These are phyloP conservation scores for Fusarium circinatum DNA, from an alignment of 2,329 filamentous ascomycete genomes.

Conservation along the genomic window DNA sequence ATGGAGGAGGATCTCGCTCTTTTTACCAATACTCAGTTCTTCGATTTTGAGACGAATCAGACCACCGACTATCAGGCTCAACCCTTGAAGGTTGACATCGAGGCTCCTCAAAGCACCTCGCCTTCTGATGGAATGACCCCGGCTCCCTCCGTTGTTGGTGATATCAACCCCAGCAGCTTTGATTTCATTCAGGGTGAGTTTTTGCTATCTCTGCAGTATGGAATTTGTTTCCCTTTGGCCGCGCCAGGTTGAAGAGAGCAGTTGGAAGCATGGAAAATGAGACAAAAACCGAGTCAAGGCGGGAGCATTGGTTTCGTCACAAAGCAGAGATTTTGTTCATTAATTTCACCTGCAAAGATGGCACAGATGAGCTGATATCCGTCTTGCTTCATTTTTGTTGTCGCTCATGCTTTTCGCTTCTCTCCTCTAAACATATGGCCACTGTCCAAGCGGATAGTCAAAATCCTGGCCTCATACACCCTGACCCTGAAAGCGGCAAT, in stretches of 20 bases:
- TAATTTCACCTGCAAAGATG: background rate
- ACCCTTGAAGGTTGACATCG: conserved; percentile 56
- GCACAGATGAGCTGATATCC: background rate
- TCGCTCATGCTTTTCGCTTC: background rate
- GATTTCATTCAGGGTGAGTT: conserved; percentile 64
- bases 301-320: background rate
- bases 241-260: background rate
- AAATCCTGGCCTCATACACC: conserved; percentile 24
- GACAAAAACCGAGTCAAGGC: background rate
- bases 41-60: conserved; percentile 77
- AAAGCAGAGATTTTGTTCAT: conserved; percentile 1
- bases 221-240: background rate
- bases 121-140: conserved; percentile 53
- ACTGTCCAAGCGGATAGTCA: conserved; percentile 37
- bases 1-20: conserved; percentile 79
- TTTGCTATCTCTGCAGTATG: background rate
- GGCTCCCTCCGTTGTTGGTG: conserved; percentile 55
- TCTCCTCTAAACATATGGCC: conserved; percentile 14
- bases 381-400: conserved; percentile 8
- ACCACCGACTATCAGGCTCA: conserved; percentile 66
- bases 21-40: conserved; percentile 86
- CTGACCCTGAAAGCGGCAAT: conserved; percentile 15
- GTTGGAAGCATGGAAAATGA: background rate
- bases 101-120: conserved; percentile 48
- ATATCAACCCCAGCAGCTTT: conserved; percentile 54